phyloP scores from a whole-genome alignment of 345 rosid species.

The Lepidium africanum region DNA sequence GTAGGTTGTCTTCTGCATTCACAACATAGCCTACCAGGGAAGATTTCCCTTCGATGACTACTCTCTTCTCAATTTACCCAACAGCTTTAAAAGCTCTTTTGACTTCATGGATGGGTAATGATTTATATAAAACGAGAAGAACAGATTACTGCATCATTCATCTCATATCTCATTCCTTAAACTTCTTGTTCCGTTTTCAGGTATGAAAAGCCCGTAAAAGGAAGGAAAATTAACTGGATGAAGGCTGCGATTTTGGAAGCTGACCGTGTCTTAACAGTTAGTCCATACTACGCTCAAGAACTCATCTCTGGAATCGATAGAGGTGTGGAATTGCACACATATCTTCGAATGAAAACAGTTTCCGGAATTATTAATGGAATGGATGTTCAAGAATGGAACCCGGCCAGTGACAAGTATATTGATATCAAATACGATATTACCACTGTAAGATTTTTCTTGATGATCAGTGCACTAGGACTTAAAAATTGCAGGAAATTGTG shows the following conservation, averaged over 20 bases:
- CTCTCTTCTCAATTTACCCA: slow-evolving; percentile 68
- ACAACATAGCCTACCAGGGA: slow-evolving; percentile 95
- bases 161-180: not conserved
- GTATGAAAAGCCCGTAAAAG: slow-evolving; percentile 56
- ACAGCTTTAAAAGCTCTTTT: slow-evolving; percentile 62
- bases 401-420: slow-evolving; percentile 66
- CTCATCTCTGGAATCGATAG: slow-evolving; percentile 61
- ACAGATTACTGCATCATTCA: not conserved
- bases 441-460: slow-evolving; percentile 46
- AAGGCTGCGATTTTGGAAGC: slow-evolving; percentile 85
- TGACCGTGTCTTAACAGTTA: slow-evolving; percentile 69
- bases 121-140: not conserved
- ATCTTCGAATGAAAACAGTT: slow-evolving; percentile 49
- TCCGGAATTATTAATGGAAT: slow-evolving; percentile 81
- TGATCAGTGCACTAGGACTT: not conserved
- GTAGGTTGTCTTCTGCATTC: slow-evolving; percentile 86
- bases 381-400: slow-evolving; percentile 98
- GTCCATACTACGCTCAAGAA: slow-evolving; percentile 81
- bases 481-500: not conserved
- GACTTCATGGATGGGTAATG: slow-evolving; percentile 80
- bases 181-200: slow-evolving; percentile 28
- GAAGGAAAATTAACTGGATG: slow-evolving; percentile 98
- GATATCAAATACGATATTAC: slow-evolving; percentile 56
- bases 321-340: slow-evolving; percentile 75
- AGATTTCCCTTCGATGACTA: slow-evolving; percentile 63